phyloP scores from a whole-genome alignment of 1,284 basidiomycete species.

The Flammula alnicola region DNA sequence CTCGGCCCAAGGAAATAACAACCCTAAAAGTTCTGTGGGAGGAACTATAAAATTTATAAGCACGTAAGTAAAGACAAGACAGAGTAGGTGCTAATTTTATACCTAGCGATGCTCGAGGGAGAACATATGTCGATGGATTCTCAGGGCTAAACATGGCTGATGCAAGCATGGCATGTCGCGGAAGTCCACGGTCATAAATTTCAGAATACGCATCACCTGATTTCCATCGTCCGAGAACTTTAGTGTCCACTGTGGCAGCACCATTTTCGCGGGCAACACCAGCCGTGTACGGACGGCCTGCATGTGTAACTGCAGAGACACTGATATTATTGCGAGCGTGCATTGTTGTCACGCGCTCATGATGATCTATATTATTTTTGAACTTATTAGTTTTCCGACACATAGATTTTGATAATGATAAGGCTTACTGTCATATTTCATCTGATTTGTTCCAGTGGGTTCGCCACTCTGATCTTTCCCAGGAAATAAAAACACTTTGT shows the following conservation, averaged over 20 bases:
- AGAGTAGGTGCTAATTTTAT: too few species aligned
- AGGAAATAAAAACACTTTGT: slow-evolving; percentile 6
- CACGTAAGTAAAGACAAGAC: neutral
- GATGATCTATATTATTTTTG: too few species aligned
- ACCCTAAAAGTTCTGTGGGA: slow-evolving; percentile 10
- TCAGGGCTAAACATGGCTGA: slow-evolving; percentile 19
- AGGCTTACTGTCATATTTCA: slow-evolving; percentile 14
- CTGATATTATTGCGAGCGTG: too few species aligned
- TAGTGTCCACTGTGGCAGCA: slow-evolving; percentile 9
- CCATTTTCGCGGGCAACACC: slow-evolving; percentile 2
- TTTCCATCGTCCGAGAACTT: slow-evolving; percentile 24
- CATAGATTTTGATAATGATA: too few species aligned
- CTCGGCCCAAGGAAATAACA: slow-evolving; percentile 30
- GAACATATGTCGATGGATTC: slow-evolving; percentile 14
- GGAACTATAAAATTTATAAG: slow-evolving; percentile 12
- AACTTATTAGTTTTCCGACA: too few species aligned
- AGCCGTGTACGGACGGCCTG: slow-evolving; percentile 2
- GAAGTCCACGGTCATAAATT: slow-evolving; percentile 22
- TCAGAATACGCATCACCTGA: neutral
- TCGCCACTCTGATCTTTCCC: neutral
- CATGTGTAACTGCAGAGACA: slow-evolving; percentile 14
- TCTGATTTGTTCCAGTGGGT: neutral
- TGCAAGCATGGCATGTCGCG: slow-evolving; percentile 17
- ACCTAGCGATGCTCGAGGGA: slow-evolving; percentile 20
- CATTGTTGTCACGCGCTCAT: too few species aligned